Percentiles rank a stretch among this genome's conserved stretches.
Conservation (phyloP, 768 basidiomycete species). For the Termitomyces sp. region DNA sequence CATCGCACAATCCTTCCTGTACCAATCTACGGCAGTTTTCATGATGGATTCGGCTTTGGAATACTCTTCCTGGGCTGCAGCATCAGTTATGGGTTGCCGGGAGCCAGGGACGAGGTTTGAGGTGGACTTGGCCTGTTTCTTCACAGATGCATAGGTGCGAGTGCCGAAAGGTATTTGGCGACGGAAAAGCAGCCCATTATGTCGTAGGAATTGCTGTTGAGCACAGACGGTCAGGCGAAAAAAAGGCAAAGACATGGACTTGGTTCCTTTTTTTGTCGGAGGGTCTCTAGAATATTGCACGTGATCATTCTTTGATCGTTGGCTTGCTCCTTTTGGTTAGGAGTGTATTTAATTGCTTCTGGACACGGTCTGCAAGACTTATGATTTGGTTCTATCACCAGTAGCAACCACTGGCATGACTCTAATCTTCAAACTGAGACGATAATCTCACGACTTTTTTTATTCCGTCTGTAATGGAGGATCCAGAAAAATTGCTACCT, state of each 20-base stretch:
- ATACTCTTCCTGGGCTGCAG: slow-evolving; percentile 54
- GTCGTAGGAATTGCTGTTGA: background rate
- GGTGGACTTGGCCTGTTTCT: slow-evolving; percentile 43
- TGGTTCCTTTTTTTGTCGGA: background rate
- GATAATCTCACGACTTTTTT: background rate
- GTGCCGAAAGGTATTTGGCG: background rate
- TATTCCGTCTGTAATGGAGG: background rate
- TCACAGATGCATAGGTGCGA: slow-evolving; percentile 23
- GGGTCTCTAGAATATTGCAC: background rate
- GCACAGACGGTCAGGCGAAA: background rate
- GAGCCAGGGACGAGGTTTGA: slow-evolving; percentile 64
- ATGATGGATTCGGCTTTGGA: slow-evolving; percentile 60
- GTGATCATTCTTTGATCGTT: background rate
- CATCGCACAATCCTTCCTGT: slow-evolving; percentile 69
- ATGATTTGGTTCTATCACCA: background rate
- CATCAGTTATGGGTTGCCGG: slow-evolving; percentile 51
- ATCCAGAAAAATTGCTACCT: slow-evolving; percentile 20
- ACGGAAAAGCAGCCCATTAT: background rate
- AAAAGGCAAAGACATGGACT: background rate
- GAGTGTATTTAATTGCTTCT: background rate
- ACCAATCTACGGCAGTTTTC: slow-evolving; percentile 63
- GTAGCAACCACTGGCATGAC: background rate
- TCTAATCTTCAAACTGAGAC: background rate
- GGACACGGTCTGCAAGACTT: background rate
- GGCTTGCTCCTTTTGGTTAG: background rate